phyloP scores from a whole-genome alignment of 2,329 filamentous ascomycete genomes.

The Trichoderma semiorbis region DNA sequence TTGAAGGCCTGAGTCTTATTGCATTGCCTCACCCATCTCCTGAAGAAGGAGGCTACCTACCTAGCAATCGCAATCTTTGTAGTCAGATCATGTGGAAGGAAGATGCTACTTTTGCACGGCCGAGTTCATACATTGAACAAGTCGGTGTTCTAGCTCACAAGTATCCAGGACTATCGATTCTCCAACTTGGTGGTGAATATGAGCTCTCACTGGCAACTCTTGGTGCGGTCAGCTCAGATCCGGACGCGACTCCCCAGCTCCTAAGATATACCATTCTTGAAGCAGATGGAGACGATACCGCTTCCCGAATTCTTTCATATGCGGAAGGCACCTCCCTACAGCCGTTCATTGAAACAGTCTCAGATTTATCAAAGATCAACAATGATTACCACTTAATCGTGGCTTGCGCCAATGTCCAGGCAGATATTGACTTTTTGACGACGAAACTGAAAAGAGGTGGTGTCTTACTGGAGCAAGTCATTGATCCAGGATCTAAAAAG shows the following conservation, averaged over 20 bases:
- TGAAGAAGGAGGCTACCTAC: slow-evolving; percentile 38
- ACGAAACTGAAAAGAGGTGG: slow-evolving; percentile 31
- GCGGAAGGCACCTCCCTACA: slow-evolving; percentile 21
- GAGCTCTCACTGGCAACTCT: slow-evolving; percentile 26
- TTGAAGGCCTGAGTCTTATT: slow-evolving; percentile 46
- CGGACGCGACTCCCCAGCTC: slow-evolving; percentile 31
- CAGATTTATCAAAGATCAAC: slow-evolving; percentile 22
- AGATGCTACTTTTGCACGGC: slow-evolving; percentile 30
- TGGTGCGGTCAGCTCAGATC: slow-evolving; percentile 23
- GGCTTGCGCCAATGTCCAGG: slow-evolving; percentile 18
- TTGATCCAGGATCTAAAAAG: neutral
- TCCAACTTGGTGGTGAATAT: slow-evolving; percentile 36
- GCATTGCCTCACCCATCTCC: slow-evolving; percentile 30
- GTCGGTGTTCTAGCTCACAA: slow-evolving; percentile 39
- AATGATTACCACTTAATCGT: slow-evolving; percentile 36
- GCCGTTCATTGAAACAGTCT: slow-evolving; percentile 30
- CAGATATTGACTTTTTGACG: slow-evolving; percentile 21
- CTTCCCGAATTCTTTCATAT: slow-evolving; percentile 4
- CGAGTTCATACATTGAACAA: slow-evolving; percentile 26
- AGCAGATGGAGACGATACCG: neutral
- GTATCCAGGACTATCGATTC: slow-evolving; percentile 35
- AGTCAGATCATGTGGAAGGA: slow-evolving; percentile 48
- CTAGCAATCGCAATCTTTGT: slow-evolving; percentile 48
- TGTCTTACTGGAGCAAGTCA: slow-evolving; percentile 25
- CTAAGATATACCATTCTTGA: slow-evolving; percentile 33